Evolutionary conservation across 2,329 filamentous ascomycete species (phyloP), one percentile per base, ranked within the genome.

Genomic region (Tolypocladium inflatum): DNA sequence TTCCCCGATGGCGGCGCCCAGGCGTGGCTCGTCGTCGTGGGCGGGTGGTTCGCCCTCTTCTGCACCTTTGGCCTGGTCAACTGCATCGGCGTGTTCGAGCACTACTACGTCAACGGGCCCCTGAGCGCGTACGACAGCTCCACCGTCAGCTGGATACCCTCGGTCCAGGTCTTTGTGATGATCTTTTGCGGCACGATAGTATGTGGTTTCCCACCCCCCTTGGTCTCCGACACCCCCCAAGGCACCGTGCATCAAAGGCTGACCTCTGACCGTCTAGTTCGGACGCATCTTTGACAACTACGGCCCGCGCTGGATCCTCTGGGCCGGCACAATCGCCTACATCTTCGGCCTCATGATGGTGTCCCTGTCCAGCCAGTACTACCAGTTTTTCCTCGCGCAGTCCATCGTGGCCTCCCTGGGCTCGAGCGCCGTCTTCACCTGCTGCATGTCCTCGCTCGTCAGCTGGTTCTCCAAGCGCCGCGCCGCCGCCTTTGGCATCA

Each of bases 291-390:
- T 82, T 63, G 87, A 90, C 68, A 81, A 76, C 61, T 82, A 83
- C 62, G 87, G 87, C 2, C 84, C 87, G 0, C 77, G 78, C 43
- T 80, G 75, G 59, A 73, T 89, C 4, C 71, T 87, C 17, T 61
- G 79, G 21, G 63, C 71, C 55, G 84, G 84, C 37, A 78, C 78
- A 5, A 63, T 85, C 59, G 67, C 80, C 58, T 82, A 86, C 68
- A 76, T 88, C 61, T 81, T 88, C 52, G 81, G 83, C 30, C 70
- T 88, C 21, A 86, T 88, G 82, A 86, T 88, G 83, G 76, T 80
- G 0, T 82, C 79, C 19, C 71, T 88, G 11, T 71, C 73, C 5
- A 68, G 63, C 2, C 54, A 73, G 54, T 78, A 78, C 68, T 78
- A 77, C 62, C 75, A 78, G 51, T 68, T 78, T 65, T 71, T 78